Evolutionary conservation across 192 early-diverging fungal species (phyloP).

Genomic region (Anaeromyces robustus): DNA sequence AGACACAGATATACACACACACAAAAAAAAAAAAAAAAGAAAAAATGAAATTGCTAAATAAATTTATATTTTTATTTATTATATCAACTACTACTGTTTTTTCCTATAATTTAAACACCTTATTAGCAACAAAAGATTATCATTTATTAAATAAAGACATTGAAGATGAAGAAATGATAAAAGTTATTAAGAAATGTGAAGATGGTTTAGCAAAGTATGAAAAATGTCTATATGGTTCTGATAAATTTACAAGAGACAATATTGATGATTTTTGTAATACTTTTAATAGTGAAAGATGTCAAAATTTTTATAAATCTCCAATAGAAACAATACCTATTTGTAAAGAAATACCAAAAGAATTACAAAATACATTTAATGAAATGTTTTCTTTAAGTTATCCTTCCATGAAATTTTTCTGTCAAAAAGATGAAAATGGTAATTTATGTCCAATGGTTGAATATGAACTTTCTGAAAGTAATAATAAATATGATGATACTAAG

Average conservation of each 20-base stretch:
- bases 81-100: too few species aligned
- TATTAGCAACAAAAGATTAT: too few species aligned
- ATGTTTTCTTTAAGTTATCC: background rate
- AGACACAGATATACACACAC: too few species aligned
- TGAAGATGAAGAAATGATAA: too few species aligned
- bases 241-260: background rate
- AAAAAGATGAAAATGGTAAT: background rate
- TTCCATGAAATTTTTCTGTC: background rate
- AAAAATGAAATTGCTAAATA: too few species aligned
- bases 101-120: too few species aligned
- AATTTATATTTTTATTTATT: too few species aligned
- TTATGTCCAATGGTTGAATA: background rate
- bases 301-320: background rate
- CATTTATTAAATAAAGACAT: too few species aligned
- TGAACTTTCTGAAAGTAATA: background rate
- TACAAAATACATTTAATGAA: background rate
- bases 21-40: too few species aligned
- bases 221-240: background rate
- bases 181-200: background rate
- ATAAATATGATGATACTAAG: background rate
- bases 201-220: background rate
- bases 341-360: background rate
- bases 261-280: background rate
- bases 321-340: background rate
- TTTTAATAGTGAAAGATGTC: background rate